Evolutionary conservation across 768 basidiomycete genomes (phyloP), one percentile per base, ranked within the genome.

Genomic region (Lactarius tabidus): DNA sequence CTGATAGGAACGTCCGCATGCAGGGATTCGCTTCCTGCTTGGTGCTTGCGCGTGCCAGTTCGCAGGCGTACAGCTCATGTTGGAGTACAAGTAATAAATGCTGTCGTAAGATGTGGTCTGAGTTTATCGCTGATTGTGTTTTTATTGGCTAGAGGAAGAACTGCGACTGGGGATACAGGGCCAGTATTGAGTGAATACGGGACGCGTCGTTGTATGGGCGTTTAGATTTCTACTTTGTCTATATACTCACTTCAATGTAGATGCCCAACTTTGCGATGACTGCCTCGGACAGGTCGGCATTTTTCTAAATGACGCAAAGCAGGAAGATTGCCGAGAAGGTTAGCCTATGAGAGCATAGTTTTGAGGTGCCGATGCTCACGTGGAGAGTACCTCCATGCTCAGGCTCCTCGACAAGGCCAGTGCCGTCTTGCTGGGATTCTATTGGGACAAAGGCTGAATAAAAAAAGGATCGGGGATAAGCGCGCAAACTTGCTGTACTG

Each of bases 51-150:
- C 71, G 1, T 86, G 86, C 71, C 53, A 98, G 15, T 98, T 95
- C 71, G 81, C 93, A 26, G 92, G 83, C 2, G 86, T 85, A 1
- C 96, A 98, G 72, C 73, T 96, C 53, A 97, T 98, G 96, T 93
- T 98, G 65, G 96, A 98, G 72, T 98, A 98, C 75, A 79, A 93
- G 92, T 90, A 68, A 23, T 87, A n/a, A n/a, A n/a, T n/a, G 31
- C n/a, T 78, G 4, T 8, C 33, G 6, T 52, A 39, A 63, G 8
- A 57, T 29, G 36, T 20, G 20, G 1, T 17, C 3, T 3, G 17
- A n/a, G 33, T 58, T 54, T n/a, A 17, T 15, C 20, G 52, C 36
- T 57, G 36, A 64, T 29, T 26, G 2, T n/a, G 26, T 18, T 15
- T 8, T 7, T 45, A 29, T 20, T 33, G 48, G 15, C 20, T 58